Percentiles rank a stretch among this genome's conserved stretches.
Conservation (phyloP, 768 basidiomycete genomes). For the Amanita exitialis region DNA sequence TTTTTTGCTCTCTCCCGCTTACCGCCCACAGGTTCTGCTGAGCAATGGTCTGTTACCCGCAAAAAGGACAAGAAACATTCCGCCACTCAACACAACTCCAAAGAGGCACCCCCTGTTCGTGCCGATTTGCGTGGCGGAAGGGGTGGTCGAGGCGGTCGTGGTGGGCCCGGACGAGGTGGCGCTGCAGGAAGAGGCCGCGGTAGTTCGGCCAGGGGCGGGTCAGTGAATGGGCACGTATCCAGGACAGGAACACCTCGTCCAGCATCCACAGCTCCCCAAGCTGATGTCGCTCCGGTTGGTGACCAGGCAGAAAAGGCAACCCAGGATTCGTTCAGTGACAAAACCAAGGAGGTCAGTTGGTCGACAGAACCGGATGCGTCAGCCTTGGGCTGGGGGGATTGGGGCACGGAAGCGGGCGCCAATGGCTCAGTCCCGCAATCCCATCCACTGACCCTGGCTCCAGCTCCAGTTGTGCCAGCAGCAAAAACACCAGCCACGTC, state of each 20-base stretch:
- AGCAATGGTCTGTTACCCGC: slow-evolving; percentile 77
- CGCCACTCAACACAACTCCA: slow-evolving; percentile 29
- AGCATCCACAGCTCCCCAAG: slow-evolving; percentile 13
- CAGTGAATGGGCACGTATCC: slow-evolving; percentile 28
- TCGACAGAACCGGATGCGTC: slow-evolving; percentile 26
- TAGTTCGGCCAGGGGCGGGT: slow-evolving; percentile 31
- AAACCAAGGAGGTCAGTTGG: slow-evolving; percentile 20
- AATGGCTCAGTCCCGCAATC: slow-evolving; percentile 27
- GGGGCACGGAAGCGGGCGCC: slow-evolving; percentile 24
- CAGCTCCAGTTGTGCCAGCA: slow-evolving; percentile 17
- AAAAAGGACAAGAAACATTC: slow-evolving; percentile 81
- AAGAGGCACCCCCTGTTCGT: slow-evolving; percentile 38
- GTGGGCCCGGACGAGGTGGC: slow-evolving; percentile 52
- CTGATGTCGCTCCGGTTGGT: slow-evolving; percentile 14
- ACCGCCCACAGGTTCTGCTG: slow-evolving; percentile 44
- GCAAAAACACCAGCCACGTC: slow-evolving; percentile 59
- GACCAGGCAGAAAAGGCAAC: slow-evolving; percentile 18
- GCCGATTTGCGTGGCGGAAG: slow-evolving; percentile 54
- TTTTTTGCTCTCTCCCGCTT: slow-evolving; percentile 6
- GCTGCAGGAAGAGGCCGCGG: slow-evolving; percentile 39
- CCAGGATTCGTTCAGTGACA: slow-evolving; percentile 13
- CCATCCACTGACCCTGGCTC: slow-evolving; percentile 9
- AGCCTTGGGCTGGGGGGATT: slow-evolving; percentile 22
- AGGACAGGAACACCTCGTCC: slow-evolving; percentile 25
- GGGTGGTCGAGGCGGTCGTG: slow-evolving; percentile 47